phyloP scores from a whole-genome alignment of 1,284 basidiomycete species.

The Trametes polyzona region DNA sequence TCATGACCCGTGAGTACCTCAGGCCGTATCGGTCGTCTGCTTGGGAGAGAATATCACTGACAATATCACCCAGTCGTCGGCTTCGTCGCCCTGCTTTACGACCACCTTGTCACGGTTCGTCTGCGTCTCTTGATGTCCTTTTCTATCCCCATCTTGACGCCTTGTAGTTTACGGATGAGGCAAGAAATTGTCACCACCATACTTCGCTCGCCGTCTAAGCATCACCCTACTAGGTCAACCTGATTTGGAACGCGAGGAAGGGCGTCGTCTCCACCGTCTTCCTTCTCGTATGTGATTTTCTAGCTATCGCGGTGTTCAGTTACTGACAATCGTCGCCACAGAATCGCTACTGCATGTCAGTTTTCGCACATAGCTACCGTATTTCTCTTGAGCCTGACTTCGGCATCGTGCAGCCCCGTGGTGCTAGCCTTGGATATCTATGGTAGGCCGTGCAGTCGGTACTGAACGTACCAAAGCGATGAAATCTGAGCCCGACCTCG shows the following conservation, averaged over 20 bases:
- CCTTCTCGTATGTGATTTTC: slow-evolving; percentile 28
- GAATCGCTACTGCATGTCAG: slow-evolving; percentile 39
- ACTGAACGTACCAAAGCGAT: background rate
- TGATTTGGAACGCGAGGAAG: slow-evolving; percentile 32
- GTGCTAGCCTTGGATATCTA: slow-evolving; percentile 36
- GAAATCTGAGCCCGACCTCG: background rate
- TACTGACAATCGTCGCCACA: slow-evolving; percentile 10
- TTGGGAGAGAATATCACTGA: background rate
- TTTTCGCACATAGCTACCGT: too few species aligned
- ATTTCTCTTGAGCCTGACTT: too few species aligned
- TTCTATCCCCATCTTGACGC: background rate
- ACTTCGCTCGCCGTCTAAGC: too few species aligned
- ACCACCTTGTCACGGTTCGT: slow-evolving; percentile 36
- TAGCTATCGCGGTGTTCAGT: background rate
- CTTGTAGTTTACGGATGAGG: slow-evolving; percentile 35
- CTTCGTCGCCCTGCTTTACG: slow-evolving; percentile 34
- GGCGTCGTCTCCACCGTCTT: slow-evolving; percentile 37
- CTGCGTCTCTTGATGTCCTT: background rate
- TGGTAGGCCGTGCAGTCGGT: slow-evolving; percentile 22
- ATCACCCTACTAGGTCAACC: slow-evolving; percentile 25
- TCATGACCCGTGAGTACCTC: slow-evolving; percentile 33
- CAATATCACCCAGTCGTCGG: slow-evolving; percentile 31
- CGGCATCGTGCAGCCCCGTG: slow-evolving; percentile 29
- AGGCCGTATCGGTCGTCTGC: background rate
- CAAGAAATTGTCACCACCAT: slow-evolving; percentile 1